Evolutionary conservation across 148 eudicot genomes (phyloP).

Genomic region (Camellia sinensis): DNA sequence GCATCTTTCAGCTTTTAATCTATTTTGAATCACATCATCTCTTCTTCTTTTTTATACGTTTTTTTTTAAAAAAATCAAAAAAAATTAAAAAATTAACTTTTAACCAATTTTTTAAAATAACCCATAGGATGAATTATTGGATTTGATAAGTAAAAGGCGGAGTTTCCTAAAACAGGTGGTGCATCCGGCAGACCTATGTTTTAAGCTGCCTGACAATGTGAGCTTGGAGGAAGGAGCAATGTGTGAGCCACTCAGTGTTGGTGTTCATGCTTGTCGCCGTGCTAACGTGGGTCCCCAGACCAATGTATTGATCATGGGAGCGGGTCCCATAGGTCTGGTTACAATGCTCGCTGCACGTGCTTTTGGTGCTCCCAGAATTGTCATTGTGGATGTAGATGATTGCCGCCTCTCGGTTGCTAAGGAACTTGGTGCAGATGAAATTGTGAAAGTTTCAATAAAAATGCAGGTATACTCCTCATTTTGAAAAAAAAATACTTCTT

Average conservation of each 20-base stretch:
- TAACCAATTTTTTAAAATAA: no score
- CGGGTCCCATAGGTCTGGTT: conserved; percentile 86
- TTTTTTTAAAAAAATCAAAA: no score
- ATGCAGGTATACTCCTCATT: conserved; percentile 40
- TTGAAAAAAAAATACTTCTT: background rate
- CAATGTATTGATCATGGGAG: conserved; percentile 74
- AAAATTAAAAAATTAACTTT: no score
- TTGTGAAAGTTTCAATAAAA: conserved; percentile 63
- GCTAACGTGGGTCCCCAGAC: conserved; percentile 75
- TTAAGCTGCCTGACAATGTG: conserved; percentile 76
- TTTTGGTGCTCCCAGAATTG: conserved; percentile 78
- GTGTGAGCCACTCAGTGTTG: conserved; percentile 85
- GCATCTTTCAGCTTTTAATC: no score
- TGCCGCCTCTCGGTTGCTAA: conserved; percentile 74
- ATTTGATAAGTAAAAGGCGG: background rate
- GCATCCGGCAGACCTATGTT: conserved; percentile 95
- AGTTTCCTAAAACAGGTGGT: conserved; percentile 56
- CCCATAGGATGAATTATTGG: background rate
- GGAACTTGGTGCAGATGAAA: conserved; percentile 74
- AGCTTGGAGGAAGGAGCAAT: conserved; percentile 78
- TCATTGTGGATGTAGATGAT: conserved; percentile 77
- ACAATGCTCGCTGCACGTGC: conserved; percentile 91
- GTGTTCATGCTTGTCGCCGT: conserved; percentile 85
- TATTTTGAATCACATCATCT: no score
- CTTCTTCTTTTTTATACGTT: no score